Evolutionary conservation across 768 basidiomycete species (phyloP).

Genomic region (Russula olivacea): DNA sequence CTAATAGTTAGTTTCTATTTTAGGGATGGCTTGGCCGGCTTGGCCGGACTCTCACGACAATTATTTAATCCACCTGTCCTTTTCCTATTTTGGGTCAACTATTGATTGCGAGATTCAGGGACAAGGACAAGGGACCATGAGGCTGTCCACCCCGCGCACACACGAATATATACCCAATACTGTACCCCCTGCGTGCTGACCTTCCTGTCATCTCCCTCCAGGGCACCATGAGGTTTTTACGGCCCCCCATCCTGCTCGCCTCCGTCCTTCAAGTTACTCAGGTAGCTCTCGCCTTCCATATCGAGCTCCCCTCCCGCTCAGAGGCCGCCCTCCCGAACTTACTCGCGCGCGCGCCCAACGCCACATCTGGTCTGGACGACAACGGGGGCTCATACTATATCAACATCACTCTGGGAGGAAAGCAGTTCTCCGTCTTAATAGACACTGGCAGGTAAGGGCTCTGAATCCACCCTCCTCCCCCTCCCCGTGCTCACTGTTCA

Average conservation of each 20-base stretch:
- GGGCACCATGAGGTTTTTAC: not conserved
- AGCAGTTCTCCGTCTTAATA: constrained; percentile 33
- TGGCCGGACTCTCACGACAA: no score
- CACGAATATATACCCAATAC: not conserved
- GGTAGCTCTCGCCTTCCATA: not conserved
- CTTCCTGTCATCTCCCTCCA: no score
- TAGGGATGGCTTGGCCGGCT: no score
- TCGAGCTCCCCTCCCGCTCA: constrained; percentile 7
- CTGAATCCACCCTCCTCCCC: not conserved
- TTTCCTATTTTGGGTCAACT: no score
- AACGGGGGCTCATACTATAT: not conserved
- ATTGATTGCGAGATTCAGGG: no score
- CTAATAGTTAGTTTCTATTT: no score
- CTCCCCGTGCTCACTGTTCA: not conserved
- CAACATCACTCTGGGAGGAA: constrained; percentile 37
- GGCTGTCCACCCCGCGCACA: not conserved
- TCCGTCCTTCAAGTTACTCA: not conserved
- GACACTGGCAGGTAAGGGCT: constrained; percentile 42
- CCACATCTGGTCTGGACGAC: not conserved
- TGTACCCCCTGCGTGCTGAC: not conserved
- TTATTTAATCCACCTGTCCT: no score
- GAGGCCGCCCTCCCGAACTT: not conserved
- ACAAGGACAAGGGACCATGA: no score
- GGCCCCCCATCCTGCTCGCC: not conserved
- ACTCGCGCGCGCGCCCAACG: not conserved